Evolutionary conservation across 108 stramenopile genomes (phyloP), one percentile per base, ranked within the genome.

Genomic region (Cyclotella baltica): DNA sequence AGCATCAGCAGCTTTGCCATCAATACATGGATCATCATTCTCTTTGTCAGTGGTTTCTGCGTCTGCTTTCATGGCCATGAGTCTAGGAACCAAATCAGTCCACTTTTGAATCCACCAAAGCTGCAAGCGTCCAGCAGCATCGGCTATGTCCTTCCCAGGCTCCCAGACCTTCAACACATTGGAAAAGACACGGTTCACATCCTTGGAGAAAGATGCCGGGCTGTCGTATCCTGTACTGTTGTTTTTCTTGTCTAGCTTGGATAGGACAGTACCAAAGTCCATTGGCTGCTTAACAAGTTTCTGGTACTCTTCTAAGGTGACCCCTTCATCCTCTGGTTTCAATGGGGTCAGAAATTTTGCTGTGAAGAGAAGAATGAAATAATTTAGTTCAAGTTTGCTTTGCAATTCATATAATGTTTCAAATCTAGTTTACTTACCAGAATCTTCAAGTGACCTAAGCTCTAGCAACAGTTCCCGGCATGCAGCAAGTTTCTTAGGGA

Each of bases 241-340:
- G 35, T 86, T 81, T 36, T 64, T 72, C 61, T 67, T 77, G 75
- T 83, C 71, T 25, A 97, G 77, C 62, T 87, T 88, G 40, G 51
- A 75, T 23, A 82, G 76, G 40, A 97, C 87, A 15, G 88, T 86
- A 3, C 88, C 85, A 63, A 97, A 85, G 76, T 97, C 96, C 82
- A 97, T 97, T 3, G 96, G 96, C 74, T 97, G 93, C 70, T 96
- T 95, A 59, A 97, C 94, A 19, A 78, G 59, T 50, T 88, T 93
- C 64, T 96, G 95, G 67, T 95, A 97, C 55, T 87, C 85, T 52
- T 91, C 90, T 38, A 85, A 68, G 38, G 85, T 83, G 19, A 87
- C 83, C 27, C 85, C 89, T 66, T 97, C 85, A 35, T 89, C 87
- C 22, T 85, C 75, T 11, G 96, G 87, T 55, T 87, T 83, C 38